phyloP scores from a whole-genome alignment of 495 filamentous ascomycete genomes.

The Penicillium cinerascens region DNA sequence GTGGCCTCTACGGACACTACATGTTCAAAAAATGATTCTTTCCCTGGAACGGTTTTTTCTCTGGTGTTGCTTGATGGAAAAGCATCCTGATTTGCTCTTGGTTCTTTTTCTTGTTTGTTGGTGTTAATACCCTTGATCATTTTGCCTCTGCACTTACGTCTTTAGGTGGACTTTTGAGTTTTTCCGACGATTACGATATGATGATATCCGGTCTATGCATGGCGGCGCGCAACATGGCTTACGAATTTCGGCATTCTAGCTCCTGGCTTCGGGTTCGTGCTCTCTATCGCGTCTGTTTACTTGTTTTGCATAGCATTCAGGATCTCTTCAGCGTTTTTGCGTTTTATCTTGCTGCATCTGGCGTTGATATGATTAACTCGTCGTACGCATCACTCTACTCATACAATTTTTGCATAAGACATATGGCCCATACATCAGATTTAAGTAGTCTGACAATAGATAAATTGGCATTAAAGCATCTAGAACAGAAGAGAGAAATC shows the following conservation, averaged over 20 bases:
- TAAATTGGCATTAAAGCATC: no score
- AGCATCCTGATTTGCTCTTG: constrained; percentile 12
- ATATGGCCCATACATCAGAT: neutral
- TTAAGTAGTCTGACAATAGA: neutral
- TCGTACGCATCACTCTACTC: constrained; percentile 19
- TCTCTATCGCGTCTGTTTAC: constrained; percentile 26
- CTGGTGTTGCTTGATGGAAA: constrained; percentile 3
- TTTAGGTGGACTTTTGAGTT: constrained; percentile 8
- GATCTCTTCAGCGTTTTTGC: constrained; percentile 23
- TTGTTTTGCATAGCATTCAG: constrained; percentile 30
- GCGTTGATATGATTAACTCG: constrained; percentile 8
- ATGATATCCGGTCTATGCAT: constrained; percentile 36
- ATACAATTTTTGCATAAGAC: neutral
- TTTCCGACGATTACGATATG: constrained; percentile 25
- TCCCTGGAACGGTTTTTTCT: neutral
- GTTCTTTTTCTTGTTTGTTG: constrained; percentile 5
- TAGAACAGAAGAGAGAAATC: no score
- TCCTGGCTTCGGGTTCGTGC: constrained; percentile 33
- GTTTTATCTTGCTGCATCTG: constrained; percentile 7
- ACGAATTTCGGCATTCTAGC: constrained; percentile 33
- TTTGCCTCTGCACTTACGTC: neutral
- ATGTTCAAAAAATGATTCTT: constrained; percentile 67
- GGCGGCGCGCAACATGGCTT: constrained; percentile 32
- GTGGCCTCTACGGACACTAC: constrained; percentile 82
- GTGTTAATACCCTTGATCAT: constrained; percentile 26